A percentile compares a stretch with the other conserved stretches of the same genome.
phyloP scores from a whole-genome alignment of 1,284 basidiomycete species.

The Sanghuangporus baumii region DNA sequence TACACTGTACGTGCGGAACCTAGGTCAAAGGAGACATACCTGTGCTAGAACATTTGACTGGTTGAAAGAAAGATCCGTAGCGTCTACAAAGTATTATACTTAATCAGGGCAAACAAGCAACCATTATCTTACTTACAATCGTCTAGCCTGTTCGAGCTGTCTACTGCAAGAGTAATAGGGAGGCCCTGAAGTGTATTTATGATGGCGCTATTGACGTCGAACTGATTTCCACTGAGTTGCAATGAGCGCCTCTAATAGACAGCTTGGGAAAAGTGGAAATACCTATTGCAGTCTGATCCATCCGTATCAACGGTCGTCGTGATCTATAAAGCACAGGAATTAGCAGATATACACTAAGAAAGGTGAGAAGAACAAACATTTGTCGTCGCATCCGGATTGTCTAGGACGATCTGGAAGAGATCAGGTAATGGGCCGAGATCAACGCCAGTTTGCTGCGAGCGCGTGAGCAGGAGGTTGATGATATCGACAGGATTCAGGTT shows the following conservation, averaged over 20 bases:
- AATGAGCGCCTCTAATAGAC: constrained; percentile 13
- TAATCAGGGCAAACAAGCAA: neutral
- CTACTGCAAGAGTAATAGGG: constrained; percentile 46
- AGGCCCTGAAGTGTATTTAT: constrained; percentile 58
- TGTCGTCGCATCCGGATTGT: constrained; percentile 46
- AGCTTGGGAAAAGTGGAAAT: constrained; percentile 16
- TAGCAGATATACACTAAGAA: neutral
- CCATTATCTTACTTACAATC: constrained; percentile 40
- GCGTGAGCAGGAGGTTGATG: constrained; percentile 50
- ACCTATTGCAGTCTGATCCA: constrained; percentile 52
- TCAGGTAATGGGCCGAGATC: constrained; percentile 59
- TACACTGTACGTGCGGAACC: neutral
- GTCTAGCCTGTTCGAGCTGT: constrained; percentile 48
- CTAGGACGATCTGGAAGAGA: constrained; percentile 52
- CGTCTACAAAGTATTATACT: constrained; percentile 31
- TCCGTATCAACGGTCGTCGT: constrained; percentile 51
- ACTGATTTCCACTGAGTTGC: constrained; percentile 50
- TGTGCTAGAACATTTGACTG: constrained; percentile 57
- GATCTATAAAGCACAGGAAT: constrained; percentile 33
- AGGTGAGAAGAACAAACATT: constrained; percentile 30
- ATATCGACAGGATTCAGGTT: constrained; percentile 61
- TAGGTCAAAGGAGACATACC: constrained; percentile 31
- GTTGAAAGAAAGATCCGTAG: constrained; percentile 56
- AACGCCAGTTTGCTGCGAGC: constrained; percentile 51
- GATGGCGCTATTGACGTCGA: constrained; percentile 56